Evolutionary conservation across 495 filamentous ascomycete species (phyloP).

Genomic region (Lichina pygmaea): DNA sequence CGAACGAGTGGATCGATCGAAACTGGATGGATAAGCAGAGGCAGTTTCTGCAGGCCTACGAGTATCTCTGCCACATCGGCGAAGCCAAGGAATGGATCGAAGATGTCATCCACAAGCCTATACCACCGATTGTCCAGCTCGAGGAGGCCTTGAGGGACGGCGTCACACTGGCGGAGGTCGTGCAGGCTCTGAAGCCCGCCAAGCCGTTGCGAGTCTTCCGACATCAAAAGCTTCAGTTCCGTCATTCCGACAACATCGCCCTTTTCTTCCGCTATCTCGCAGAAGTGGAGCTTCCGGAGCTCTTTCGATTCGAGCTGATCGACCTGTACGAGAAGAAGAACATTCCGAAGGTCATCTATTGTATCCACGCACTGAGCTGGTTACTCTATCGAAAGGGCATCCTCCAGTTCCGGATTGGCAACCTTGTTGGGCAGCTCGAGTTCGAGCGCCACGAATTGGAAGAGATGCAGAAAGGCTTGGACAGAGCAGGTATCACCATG

Average conservation of each 20-base stretch:
- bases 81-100: slow-evolving; percentile 99
- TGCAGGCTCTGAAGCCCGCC: slow-evolving; percentile 62
- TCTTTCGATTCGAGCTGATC: slow-evolving; percentile 96
- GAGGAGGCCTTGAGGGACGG: slow-evolving; percentile 87
- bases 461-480: slow-evolving; percentile 83
- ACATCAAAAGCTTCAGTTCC: slow-evolving; percentile 59
- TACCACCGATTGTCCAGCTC: slow-evolving; percentile 85
- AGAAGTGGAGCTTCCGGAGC: slow-evolving; percentile 79
- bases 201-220: slow-evolving; percentile 59
- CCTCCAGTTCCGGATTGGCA: slow-evolving; percentile 89
- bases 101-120: slow-evolving; percentile 64
- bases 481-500: slow-evolving; percentile 84
- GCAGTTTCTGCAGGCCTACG: slow-evolving; percentile 90
- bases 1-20: slow-evolving; percentile 48
- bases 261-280: slow-evolving; percentile 80
- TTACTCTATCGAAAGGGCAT: slow-evolving; percentile 83
- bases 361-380: slow-evolving; percentile 92
- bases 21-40: slow-evolving; percentile 99
- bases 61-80: slow-evolving; percentile 97
- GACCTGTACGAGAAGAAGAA: slow-evolving; percentile 99
- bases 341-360: slow-evolving; percentile 96
- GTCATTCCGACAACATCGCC: slow-evolving; percentile 93
- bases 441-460: slow-evolving; percentile 97
- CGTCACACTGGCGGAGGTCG: slow-evolving; percentile 87
- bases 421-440: slow-evolving; percentile 85